phyloP scores from a whole-genome alignment of 345 rosid genomes.

The Luvunga scandens region DNA sequence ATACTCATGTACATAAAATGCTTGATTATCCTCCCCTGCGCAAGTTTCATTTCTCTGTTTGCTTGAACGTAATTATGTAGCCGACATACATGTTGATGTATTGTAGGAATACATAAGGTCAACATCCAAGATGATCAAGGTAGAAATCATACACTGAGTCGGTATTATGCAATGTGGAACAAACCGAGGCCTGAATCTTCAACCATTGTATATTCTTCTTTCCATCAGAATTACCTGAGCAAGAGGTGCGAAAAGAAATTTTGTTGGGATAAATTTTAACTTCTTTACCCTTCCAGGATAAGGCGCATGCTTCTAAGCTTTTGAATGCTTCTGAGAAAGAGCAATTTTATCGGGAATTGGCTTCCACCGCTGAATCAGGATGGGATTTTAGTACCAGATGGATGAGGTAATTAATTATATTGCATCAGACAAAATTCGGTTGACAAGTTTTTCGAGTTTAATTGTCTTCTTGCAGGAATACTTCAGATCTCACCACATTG shows the following conservation, averaged over 20 bases:
- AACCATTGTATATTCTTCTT: constrained; percentile 46
- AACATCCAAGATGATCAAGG: constrained; percentile 50
- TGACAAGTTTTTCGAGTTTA: background rate
- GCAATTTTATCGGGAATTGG: constrained; percentile 62
- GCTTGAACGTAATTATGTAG: constrained; percentile 8
- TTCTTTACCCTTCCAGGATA: constrained; percentile 48
- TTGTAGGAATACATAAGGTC: constrained; percentile 62
- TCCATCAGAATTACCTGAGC: constrained; percentile 3
- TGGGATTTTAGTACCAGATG: constrained; percentile 93
- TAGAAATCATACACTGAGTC: constrained; percentile 49
- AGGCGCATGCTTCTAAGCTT: constrained; percentile 55
- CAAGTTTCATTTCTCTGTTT: background rate
- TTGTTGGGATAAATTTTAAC: background rate
- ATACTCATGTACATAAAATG: background rate
- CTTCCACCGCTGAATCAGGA: constrained; percentile 91
- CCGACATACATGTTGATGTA: background rate
- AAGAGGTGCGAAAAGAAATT: background rate
- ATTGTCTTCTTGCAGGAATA: constrained; percentile 44
- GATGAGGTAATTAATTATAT: constrained; percentile 62
- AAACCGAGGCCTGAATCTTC: constrained; percentile 81
- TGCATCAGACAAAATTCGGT: background rate
- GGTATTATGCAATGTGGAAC: constrained; percentile 94
- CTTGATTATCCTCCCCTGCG: background rate
- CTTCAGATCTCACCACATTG: constrained; percentile 53
- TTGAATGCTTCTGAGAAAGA: constrained; percentile 47